These are phyloP conservation scores for Lasiodiplodia citricola DNA, from an alignment of 2,329 filamentous ascomycete species.

Conservation along the genomic window DNA sequence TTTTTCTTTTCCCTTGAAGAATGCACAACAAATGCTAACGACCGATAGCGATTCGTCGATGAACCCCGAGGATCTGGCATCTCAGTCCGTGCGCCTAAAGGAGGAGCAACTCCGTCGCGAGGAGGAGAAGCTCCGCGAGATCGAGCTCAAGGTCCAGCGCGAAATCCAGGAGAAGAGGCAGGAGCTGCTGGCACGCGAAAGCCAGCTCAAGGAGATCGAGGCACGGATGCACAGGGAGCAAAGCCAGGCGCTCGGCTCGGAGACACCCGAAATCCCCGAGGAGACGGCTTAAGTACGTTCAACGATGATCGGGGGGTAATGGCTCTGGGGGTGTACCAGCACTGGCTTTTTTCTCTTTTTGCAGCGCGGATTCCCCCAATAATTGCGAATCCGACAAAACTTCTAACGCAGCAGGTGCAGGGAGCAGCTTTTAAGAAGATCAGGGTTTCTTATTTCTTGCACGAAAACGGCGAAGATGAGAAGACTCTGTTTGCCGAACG, in stretches of 20 bases:
- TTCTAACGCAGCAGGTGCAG: slow-evolving; percentile 27
- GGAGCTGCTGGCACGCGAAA: slow-evolving; percentile 95
- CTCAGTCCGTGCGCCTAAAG: slow-evolving; percentile 97
- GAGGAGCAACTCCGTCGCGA: slow-evolving; percentile 98
- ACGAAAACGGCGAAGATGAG: slow-evolving; percentile 3
- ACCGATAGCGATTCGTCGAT: slow-evolving; percentile 75
- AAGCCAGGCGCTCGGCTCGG: slow-evolving; percentile 49
- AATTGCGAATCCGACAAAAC: slow-evolving; percentile 21
- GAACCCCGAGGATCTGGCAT: slow-evolving; percentile 96
- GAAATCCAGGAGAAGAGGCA: slow-evolving; percentile 99
- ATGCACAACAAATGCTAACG: slow-evolving; percentile 37
- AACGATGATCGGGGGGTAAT: slow-evolving; percentile 21
- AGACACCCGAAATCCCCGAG: slow-evolving; percentile 16
- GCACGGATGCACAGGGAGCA: slow-evolving; percentile 93
- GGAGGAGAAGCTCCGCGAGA: slow-evolving; percentile 99
- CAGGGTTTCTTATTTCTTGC: slow-evolving; percentile 24
- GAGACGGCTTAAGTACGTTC: slow-evolving; percentile 20
- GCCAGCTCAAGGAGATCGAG: slow-evolving; percentile 98
- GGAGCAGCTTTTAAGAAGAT: slow-evolving; percentile 23
- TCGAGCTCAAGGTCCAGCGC: slow-evolving; percentile 98
- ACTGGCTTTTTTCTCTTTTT: slow-evolving; percentile 27
- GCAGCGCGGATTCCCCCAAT: slow-evolving; percentile 20
- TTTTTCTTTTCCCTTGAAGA: slow-evolving; percentile 39
- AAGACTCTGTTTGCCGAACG: slow-evolving; percentile 19
- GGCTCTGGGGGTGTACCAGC: slow-evolving; percentile 23